Evolutionary conservation across 768 basidiomycete genomes (phyloP).

Genomic region (Nidula microcarpa): DNA sequence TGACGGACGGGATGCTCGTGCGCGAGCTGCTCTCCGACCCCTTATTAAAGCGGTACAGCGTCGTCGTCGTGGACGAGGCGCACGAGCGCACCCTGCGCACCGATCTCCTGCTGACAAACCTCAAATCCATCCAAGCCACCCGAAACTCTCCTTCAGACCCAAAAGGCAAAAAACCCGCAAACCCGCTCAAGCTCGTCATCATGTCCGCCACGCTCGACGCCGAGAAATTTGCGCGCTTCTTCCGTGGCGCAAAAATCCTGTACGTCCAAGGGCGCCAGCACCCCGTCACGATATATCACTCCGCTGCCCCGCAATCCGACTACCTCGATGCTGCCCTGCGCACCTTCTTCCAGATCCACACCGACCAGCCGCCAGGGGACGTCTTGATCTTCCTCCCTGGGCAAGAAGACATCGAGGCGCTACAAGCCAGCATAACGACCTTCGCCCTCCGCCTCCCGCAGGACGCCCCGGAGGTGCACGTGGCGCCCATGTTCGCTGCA

Average conservation of each 20-base stretch:
- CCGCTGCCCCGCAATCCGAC: slow-evolving; percentile 70
- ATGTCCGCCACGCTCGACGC: slow-evolving; percentile 99
- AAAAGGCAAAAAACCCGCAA: slow-evolving; percentile 44
- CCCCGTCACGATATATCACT: slow-evolving; percentile 82
- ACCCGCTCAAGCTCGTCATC: slow-evolving; percentile 84
- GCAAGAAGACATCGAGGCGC: slow-evolving; percentile 93
- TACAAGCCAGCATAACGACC: slow-evolving; percentile 70
- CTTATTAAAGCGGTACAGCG: slow-evolving; percentile 75
- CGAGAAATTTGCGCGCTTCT: slow-evolving; percentile 89
- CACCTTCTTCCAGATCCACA: slow-evolving; percentile 93
- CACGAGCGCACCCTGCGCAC: slow-evolving; percentile 95
- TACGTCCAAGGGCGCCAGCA: slow-evolving; percentile 94
- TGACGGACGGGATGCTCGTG: slow-evolving; percentile 98
- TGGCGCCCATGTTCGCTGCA: slow-evolving; percentile 84
- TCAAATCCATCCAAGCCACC: slow-evolving; percentile 74
- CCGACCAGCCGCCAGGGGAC: slow-evolving; percentile 76
- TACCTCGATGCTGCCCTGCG: slow-evolving; percentile 88
- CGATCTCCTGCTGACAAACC: slow-evolving; percentile 86
- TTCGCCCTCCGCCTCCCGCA: slow-evolving; percentile 69
- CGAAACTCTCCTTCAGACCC: slow-evolving; percentile 45
- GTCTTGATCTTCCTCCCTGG: slow-evolving; percentile 96
- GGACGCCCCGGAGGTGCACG: slow-evolving; percentile 54
- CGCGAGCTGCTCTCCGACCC: slow-evolving; percentile 85
- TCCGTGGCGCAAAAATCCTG: slow-evolving; percentile 77
- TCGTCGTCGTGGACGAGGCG: slow-evolving; percentile 93